These are phyloP conservation scores for Pinus taeda DNA, from an alignment of 75 land plant genomes.

Conservation along the genomic window DNA sequence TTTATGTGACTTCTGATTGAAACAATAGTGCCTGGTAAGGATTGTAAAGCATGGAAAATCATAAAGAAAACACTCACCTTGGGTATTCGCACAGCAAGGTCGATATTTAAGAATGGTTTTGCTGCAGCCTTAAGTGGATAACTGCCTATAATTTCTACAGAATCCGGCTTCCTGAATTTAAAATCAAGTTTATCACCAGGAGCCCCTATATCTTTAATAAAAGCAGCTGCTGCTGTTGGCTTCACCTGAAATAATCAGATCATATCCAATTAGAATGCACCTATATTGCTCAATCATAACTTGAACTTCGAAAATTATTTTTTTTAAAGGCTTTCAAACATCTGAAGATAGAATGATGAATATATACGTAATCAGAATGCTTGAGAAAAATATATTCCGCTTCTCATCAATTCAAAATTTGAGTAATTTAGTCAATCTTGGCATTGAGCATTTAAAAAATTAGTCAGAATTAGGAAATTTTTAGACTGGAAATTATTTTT, in stretches of 20 bases:
- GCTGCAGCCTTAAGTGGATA: slow-evolving; percentile 47
- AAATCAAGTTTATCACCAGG: slow-evolving; percentile 58
- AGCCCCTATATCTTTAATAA: slow-evolving; percentile 66
- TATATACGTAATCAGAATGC: too few relatives aligned
- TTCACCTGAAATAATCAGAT: slow-evolving; percentile 34
- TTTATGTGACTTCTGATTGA: neutral
- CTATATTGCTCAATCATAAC: slow-evolving; percentile 1
- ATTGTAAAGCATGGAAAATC: neutral
- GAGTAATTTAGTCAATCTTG: too few relatives aligned
- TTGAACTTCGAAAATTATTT: neutral
- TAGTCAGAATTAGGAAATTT: too few relatives aligned
- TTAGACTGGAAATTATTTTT: too few relatives aligned
- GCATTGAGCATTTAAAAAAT: too few relatives aligned
- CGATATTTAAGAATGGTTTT: slow-evolving; percentile 67
- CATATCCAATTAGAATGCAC: neutral
- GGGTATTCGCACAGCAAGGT: slow-evolving; percentile 74
- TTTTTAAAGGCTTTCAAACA: neutral
- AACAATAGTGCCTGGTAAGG: neutral
- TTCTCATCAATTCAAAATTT: too few relatives aligned
- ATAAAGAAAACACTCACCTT: slow-evolving; percentile 51
- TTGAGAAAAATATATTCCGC: too few relatives aligned
- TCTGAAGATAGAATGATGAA: too few relatives aligned
- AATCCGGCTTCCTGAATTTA: slow-evolving; percentile 63
- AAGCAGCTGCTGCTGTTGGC: slow-evolving; percentile 48
- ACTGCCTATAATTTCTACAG: slow-evolving; percentile 67